Base-by-base conservation (phyloP, 2,329 filamentous ascomycete species). In the Zymoseptoria tritici region DNA sequence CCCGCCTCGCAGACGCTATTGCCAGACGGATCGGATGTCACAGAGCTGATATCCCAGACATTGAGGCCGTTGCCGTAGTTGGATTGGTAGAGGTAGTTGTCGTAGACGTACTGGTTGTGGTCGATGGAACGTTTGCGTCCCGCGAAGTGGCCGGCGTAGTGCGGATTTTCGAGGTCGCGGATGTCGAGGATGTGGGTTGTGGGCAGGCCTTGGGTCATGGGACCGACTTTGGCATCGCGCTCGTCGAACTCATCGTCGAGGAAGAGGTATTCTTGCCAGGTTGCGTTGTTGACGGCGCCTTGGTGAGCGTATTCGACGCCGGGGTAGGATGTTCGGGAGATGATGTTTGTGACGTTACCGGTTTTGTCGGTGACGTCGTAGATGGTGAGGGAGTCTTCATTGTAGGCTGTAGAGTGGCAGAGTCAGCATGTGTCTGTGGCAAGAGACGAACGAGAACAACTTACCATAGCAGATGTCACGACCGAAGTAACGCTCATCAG, bases 181-280 rank as follows among this genome's bases (percentile, higher is more conserved):
- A 81, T 78, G 67, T 81, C 78, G 70, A 77, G 80, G 66, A 82
- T 80, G 66, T 80, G 60, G n/a, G 60, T 62, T 2, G 60, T 62
- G 4, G 60, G 57, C 4, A 82, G 0, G 78, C 81, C 3, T 55
- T 55, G 20, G n/a, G 60, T 62, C 57, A 62, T 59, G 13, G 60
- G 57, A 2, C 57, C 60, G 19, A 53, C 49, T n/a, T 62, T 55
- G 46, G 60, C 60, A 50, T 62, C 60, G 20, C 60, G 57, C 46
- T 83, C 81, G 59, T 83, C 81, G 9, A 79, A 74, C 67, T 83
- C 81, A 63, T 83, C 80, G 61, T 83, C 80, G 4, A 82, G 68
- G n/a, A 82, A 74, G 4, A 83, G 75, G 67, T 75, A 81, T 55
- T 76, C 66, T 56, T 76, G 67, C 60, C 60, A 62, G 16, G 71